phyloP scores from a whole-genome alignment of 495 filamentous ascomycete genomes.

The Talaromyces liani region DNA sequence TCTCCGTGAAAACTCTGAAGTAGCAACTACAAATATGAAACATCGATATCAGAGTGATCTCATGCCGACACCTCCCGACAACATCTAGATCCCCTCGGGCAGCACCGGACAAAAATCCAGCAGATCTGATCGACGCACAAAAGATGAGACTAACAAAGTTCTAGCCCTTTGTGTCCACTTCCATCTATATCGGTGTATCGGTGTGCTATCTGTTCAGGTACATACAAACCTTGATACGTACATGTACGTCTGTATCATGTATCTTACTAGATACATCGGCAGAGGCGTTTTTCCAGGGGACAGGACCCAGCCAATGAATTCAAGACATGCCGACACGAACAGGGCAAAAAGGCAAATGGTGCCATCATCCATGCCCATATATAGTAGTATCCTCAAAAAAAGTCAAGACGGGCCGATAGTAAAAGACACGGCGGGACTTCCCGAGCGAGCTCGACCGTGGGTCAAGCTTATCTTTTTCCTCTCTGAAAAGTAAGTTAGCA shows the following conservation, averaged over 20 bases:
- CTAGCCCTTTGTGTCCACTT: not conserved
- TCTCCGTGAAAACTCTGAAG: not conserved
- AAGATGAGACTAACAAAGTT: not conserved
- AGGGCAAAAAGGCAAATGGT: not conserved
- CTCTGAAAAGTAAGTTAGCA: not conserved
- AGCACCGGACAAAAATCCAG: not conserved
- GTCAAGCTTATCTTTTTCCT: not conserved
- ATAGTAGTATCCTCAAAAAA: not conserved
- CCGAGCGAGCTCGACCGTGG: not conserved
- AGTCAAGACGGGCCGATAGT: not conserved
- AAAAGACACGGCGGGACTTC: slow-evolving; percentile 6
- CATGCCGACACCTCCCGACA: not conserved
- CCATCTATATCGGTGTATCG: not conserved
- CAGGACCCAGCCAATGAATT: not conserved
- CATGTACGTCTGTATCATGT: not conserved
- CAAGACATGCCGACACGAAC: not conserved
- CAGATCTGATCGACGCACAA: not conserved
- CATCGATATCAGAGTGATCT: not conserved
- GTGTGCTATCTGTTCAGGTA: not conserved
- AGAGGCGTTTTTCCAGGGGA: not conserved
- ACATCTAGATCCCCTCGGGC: not conserved
- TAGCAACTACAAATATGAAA: not conserved
- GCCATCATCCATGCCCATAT: not conserved
- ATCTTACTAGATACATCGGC: not conserved
- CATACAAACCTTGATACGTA: not conserved